Evolutionary conservation across 1,139 yeast genomes (phyloP).

Genomic region (Debaryomyces sp.): DNA sequence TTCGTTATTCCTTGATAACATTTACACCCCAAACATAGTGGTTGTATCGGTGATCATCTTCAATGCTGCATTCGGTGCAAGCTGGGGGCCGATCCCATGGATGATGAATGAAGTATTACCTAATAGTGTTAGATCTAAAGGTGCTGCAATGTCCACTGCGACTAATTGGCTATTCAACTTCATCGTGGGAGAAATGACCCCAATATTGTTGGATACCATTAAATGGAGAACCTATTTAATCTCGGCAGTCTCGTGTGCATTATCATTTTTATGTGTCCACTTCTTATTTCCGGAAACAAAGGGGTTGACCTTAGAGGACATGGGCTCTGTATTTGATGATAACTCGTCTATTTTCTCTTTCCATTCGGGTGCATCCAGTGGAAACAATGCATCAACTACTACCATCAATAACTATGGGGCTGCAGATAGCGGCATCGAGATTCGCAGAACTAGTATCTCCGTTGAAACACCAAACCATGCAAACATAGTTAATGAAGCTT

Average conservation of each 20-base stretch:
- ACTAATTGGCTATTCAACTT: conserved; percentile 95
- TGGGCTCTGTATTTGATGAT: conserved; percentile 56
- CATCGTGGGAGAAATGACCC: conserved; percentile 89
- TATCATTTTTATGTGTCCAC: conserved; percentile 62
- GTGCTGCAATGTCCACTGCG: conserved; percentile 89
- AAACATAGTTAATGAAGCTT: conserved; percentile 19
- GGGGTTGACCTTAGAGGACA: conserved; percentile 56
- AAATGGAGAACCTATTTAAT: conserved; percentile 81
- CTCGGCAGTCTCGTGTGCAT: conserved; percentile 75
- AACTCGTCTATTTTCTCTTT: conserved; percentile 46
- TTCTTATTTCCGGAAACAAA: conserved; percentile 57
- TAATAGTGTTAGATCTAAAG: conserved; percentile 83
- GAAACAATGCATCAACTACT: conserved; percentile 6
- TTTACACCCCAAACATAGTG: conserved; percentile 69
- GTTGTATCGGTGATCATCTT: conserved; percentile 75
- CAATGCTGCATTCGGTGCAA: conserved; percentile 84
- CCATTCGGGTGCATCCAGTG: conserved; percentile 34
- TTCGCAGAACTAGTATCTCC: conserved; percentile 24
- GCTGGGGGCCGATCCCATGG: conserved; percentile 98
- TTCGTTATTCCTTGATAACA: conserved; percentile 60
- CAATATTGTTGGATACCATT: conserved; percentile 75
- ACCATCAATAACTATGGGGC: conserved; percentile 24
- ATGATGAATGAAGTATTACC: conserved; percentile 90
- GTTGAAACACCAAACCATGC: conserved; percentile 14
- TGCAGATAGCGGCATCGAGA: conserved; percentile 11